phyloP scores from a whole-genome alignment of 148 eudicot genomes.

The Bassia scoparia region DNA sequence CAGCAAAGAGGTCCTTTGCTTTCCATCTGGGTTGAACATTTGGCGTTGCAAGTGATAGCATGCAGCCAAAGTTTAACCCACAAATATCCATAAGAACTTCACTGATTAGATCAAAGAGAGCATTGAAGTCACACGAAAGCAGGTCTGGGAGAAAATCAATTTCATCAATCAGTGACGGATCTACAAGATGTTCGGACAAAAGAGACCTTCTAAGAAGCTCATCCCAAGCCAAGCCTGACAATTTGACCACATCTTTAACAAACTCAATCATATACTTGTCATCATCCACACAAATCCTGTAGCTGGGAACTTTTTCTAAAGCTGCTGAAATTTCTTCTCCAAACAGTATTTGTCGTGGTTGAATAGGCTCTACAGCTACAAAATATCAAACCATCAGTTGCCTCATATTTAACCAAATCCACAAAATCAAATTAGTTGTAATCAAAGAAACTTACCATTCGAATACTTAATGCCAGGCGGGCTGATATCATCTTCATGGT shows the following conservation, averaged over 20 bases:
- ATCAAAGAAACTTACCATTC: constrained; percentile 38
- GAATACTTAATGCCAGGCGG: constrained; percentile 46
- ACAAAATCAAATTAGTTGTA: neutral
- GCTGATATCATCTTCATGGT: constrained; percentile 63
- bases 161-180: constrained; percentile 72
- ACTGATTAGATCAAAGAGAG: constrained; percentile 75
- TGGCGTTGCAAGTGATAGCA: constrained; percentile 38
- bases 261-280: constrained; percentile 72
- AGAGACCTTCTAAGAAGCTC: constrained; percentile 62
- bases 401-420: constrained; percentile 12
- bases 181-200: constrained; percentile 55
- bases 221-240: constrained; percentile 76
- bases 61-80: constrained; percentile 48
- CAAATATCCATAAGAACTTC: constrained; percentile 66
- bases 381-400: constrained; percentile 18
- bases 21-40: constrained; percentile 38
- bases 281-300: constrained; percentile 32
- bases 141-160: constrained; percentile 69
- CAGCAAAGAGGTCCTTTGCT: constrained; percentile 55
- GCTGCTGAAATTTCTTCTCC: constrained; percentile 45
- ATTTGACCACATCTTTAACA: constrained; percentile 70
- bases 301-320: constrained; percentile 23
- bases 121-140: constrained; percentile 65
- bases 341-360: constrained; percentile 54
- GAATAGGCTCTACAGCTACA: constrained; percentile 49